These are phyloP conservation scores for Crithidia acanthocephali DNA, from an alignment of 208 protist genomes.

Conservation along the genomic window DNA sequence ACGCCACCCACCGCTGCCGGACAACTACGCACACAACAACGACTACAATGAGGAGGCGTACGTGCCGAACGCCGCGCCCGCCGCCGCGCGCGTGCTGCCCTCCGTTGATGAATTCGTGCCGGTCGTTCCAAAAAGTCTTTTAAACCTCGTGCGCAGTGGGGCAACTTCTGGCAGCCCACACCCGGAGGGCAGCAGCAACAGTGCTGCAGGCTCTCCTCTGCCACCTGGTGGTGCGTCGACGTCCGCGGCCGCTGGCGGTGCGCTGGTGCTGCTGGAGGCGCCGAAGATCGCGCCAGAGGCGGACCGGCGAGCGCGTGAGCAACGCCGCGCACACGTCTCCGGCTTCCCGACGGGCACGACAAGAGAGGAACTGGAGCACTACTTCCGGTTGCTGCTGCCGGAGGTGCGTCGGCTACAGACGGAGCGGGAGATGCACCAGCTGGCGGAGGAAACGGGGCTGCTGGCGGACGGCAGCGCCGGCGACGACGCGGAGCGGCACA, in stretches of 20 bases:
- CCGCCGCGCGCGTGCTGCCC: conserved; percentile 32
- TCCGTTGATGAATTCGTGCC: conserved; percentile 83
- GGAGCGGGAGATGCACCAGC: conserved; percentile 64
- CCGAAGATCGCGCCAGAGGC: conserved; percentile 75
- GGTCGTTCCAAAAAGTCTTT: conserved; percentile 42
- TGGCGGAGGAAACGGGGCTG: conserved; percentile 37
- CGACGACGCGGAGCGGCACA: conserved; percentile 45
- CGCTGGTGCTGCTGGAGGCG: conserved; percentile 58
- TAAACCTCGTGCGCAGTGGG: conserved; percentile 30
- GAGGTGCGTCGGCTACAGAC: conserved; percentile 78
- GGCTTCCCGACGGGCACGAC: conserved; percentile 70
- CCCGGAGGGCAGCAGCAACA: neutral
- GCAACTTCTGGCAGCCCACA: neutral
- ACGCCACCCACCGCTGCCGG: neutral
- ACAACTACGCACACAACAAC: neutral
- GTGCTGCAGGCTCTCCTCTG: neutral
- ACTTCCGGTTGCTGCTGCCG: conserved; percentile 69
- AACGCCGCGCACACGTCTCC: conserved; percentile 81
- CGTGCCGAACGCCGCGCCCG: conserved; percentile 14
- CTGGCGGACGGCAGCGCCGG: conserved; percentile 20
- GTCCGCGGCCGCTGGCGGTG: conserved; percentile 5
- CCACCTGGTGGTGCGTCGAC: neutral
- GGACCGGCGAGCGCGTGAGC: conserved; percentile 66
- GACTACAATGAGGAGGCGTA: neutral
- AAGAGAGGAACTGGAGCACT: conserved; percentile 67